Conservation (phyloP, 148 eudicot genomes). For the Dysphania ambrosioides region DNA sequence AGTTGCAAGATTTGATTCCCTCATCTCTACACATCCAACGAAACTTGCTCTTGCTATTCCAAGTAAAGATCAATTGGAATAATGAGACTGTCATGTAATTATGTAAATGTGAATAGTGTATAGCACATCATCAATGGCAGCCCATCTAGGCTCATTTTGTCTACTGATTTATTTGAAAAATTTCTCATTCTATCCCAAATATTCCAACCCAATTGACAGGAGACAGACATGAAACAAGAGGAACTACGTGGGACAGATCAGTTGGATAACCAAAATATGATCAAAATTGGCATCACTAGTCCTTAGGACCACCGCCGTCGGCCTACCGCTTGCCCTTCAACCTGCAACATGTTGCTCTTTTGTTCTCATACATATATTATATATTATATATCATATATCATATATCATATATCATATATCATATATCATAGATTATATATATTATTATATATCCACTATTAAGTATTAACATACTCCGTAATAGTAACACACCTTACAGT, state of each 20-base stretch:
- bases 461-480: no score
- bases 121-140: not conserved
- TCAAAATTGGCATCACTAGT: constrained; percentile 1
- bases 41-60: no score
- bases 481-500: not conserved
- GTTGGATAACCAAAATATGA: not conserved
- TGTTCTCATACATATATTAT: not conserved
- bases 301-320: not conserved
- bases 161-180: not conserved
- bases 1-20: no score
- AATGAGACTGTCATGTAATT: no score
- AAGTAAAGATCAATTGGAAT: no score
- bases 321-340: not conserved
- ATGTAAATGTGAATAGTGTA: no score
- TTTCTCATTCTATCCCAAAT: not conserved
- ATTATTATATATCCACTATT: no score
- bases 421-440: no score
- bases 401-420: no score
- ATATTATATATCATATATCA: no score
- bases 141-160: not conserved
- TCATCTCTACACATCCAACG: no score
- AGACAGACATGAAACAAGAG: not conserved
- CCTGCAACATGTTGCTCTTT: not conserved
- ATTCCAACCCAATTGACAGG: not conserved
- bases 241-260: not conserved